phyloP scores from a whole-genome alignment of 2,329 filamentous ascomycete species.

The Pseudocercospora vitis region DNA sequence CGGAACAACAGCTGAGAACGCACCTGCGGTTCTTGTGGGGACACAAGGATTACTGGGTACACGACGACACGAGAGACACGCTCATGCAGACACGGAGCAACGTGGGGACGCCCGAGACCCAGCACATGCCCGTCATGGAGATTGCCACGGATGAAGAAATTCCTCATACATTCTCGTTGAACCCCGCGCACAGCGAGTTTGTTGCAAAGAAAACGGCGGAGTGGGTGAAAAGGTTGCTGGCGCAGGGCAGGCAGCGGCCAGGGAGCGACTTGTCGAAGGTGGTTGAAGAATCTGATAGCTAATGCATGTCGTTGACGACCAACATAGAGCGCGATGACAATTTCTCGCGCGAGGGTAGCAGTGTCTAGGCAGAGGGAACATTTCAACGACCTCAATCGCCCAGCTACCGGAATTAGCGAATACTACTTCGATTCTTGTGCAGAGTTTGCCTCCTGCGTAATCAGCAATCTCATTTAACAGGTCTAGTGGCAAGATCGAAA shows the following conservation, averaged over 20 bases:
- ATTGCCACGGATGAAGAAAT: constrained; percentile 53
- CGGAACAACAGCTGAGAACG: constrained; percentile 37
- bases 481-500: too few species aligned
- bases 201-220: constrained; percentile 14
- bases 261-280: too few species aligned
- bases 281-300: too few species aligned
- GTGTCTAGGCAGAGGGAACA: too few species aligned
- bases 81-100: constrained; percentile 48
- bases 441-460: too few species aligned
- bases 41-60: constrained; percentile 62
- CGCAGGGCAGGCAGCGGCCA: too few species aligned
- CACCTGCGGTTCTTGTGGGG: constrained; percentile 61
- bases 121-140: constrained; percentile 51
- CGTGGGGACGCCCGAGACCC: constrained; percentile 31
- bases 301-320: background rate
- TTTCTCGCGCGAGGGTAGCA: too few species aligned
- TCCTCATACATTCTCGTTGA: constrained; percentile 61
- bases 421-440: too few species aligned
- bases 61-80: constrained; percentile 56
- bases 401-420: too few species aligned
- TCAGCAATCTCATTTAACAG: too few species aligned
- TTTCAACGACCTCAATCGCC: too few species aligned
- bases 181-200: constrained; percentile 39
- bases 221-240: constrained; percentile 7
- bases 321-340: too few species aligned